Conservation (phyloP, 345 rosid genomes). For the Rhodomyrtus tomentosa region DNA sequence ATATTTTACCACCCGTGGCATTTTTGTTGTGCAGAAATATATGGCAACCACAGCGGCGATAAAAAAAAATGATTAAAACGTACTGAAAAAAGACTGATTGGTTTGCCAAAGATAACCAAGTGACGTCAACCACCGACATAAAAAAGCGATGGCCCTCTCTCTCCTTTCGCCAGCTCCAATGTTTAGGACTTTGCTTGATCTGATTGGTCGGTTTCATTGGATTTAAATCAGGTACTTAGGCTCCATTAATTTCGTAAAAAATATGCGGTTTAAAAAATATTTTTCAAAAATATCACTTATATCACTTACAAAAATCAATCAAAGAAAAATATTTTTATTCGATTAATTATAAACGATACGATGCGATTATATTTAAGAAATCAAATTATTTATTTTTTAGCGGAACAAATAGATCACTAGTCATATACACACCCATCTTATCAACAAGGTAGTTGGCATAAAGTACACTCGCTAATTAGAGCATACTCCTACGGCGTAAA, state of each 20-base stretch:
- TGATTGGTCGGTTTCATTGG: background rate
- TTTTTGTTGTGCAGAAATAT: background rate
- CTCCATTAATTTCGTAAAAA: no score
- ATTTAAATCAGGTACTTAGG: background rate
- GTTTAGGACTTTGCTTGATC: background rate
- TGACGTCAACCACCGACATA: background rate
- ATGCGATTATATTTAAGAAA: no score
- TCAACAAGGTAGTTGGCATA: background rate
- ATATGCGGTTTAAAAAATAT: no score
- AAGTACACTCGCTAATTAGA: background rate
- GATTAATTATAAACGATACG: no score
- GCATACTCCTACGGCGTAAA: background rate
- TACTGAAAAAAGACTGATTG: background rate
- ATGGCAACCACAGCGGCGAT: background rate
- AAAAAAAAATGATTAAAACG: background rate
- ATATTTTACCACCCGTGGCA: background rate
- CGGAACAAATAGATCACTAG: background rate
- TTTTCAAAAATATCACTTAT: no score
- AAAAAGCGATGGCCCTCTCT: background rate
- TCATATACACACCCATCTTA: background rate
- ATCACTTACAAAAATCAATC: no score
- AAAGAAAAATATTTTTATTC: no score
- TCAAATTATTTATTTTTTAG: no score
- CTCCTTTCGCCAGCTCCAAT: background rate
- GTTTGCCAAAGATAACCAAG: background rate